Percentiles rank a stretch among this genome's conserved stretches.
These are phyloP conservation scores for Rhizophora apiculata DNA, from an alignment of 345 rosid genomes.

Conservation along the genomic window DNA sequence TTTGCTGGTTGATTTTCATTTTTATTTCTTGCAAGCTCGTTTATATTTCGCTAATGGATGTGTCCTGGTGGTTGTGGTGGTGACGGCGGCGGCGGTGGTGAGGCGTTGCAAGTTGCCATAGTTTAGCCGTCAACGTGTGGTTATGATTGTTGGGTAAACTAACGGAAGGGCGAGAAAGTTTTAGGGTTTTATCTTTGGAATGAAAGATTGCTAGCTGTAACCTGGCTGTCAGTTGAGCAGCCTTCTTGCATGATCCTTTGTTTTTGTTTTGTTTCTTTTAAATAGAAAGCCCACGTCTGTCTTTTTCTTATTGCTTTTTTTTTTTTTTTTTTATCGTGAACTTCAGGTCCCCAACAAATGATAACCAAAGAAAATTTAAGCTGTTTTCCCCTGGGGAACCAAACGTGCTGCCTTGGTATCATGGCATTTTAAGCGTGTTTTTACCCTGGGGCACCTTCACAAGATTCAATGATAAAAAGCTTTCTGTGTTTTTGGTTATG, in stretches of 20 bases:
- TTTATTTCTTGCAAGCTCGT: too few species aligned
- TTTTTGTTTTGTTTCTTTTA: constrained; percentile 7
- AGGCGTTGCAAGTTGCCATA: constrained; percentile 29
- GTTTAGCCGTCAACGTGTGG: constrained; percentile 45
- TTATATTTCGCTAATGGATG: constrained; percentile 13
- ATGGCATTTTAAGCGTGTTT: constrained; percentile 41
- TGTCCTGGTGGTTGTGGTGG: not conserved
- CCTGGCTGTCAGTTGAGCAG: constrained; percentile 89
- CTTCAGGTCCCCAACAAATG: too few species aligned
- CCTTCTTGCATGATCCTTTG: constrained; percentile 80
- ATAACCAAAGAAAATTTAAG: not conserved
- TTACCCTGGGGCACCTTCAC: constrained; percentile 21
- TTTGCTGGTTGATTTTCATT: not conserved
- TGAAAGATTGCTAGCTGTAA: constrained; percentile 79
- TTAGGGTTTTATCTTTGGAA: constrained; percentile 52
- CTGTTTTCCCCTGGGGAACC: constrained; percentile 33
- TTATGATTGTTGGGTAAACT: constrained; percentile 33
- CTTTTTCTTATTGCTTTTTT: not conserved
- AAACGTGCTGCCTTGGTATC: constrained; percentile 59
- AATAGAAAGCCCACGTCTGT: not conserved
- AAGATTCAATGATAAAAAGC: constrained; percentile 18
- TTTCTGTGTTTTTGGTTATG: constrained; percentile 31
- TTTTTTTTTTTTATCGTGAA: too few species aligned
- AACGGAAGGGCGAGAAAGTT: constrained; percentile 29
- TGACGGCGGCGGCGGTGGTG: not conserved